Evolutionary conservation across 192 early-diverging fungal genomes (phyloP).

Genomic region (Coemansia biformis): DNA sequence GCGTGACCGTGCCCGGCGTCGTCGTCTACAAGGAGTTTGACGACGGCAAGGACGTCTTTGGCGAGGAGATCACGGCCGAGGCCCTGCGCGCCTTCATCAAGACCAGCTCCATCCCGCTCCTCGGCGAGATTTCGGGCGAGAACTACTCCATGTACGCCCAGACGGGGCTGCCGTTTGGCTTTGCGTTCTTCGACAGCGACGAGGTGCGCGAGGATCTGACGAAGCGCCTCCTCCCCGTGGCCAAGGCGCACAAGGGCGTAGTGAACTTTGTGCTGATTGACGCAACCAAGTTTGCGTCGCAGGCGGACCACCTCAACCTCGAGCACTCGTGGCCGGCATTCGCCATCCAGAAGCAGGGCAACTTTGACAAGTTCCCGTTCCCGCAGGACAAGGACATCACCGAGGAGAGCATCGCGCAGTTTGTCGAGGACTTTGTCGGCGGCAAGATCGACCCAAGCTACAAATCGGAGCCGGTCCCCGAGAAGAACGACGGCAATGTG

Average conservation of each 20-base stretch:
- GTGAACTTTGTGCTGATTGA: slow-evolving; percentile 90
- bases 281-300: slow-evolving; percentile 74
- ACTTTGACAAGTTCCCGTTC: slow-evolving; percentile 81
- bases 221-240: slow-evolving; percentile 62
- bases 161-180: slow-evolving; percentile 82
- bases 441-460: slow-evolving; percentile 70
- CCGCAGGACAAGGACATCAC: slow-evolving; percentile 64
- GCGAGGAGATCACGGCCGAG: slow-evolving; percentile 56
- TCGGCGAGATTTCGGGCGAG: slow-evolving; percentile 85
- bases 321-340: slow-evolving; percentile 92
- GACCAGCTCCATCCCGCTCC: slow-evolving; percentile 71
- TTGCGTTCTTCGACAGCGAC: slow-evolving; percentile 70
- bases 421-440: slow-evolving; percentile 60
- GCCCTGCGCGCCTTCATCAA: slow-evolving; percentile 67
- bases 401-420: slow-evolving; percentile 53
- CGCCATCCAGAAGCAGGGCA: slow-evolving; percentile 74
- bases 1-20: slow-evolving; percentile 59
- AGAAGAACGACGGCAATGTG: slow-evolving; percentile 80
- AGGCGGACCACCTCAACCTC: slow-evolving; percentile 84
- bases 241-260: slow-evolving; percentile 83
- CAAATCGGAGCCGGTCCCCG: slow-evolving; percentile 81
- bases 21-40: slow-evolving; percentile 90
- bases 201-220: slow-evolving; percentile 58
- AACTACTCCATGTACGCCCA: slow-evolving; percentile 88
- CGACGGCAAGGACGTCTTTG: slow-evolving; percentile 71